These are phyloP conservation scores for Cladophialophora immunda DNA, from an alignment of 2,329 filamentous ascomycete species.

Conservation along the genomic window DNA sequence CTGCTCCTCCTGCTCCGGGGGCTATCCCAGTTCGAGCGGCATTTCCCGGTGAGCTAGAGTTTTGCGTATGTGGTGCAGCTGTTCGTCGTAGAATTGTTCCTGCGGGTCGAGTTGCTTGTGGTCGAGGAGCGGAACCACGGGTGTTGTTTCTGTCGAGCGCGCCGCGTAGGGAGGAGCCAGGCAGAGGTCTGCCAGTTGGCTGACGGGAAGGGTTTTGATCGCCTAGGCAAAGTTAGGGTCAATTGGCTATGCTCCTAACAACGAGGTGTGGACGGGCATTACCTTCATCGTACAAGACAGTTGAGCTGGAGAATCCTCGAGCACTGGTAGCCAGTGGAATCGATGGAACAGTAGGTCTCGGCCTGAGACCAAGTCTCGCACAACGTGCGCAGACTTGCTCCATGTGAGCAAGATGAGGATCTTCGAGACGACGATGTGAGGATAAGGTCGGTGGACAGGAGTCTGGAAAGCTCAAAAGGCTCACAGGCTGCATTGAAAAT, in stretches of 20 bases:
- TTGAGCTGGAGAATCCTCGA: conserved; percentile 26
- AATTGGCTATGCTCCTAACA: background rate
- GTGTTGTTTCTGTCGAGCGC: conserved; percentile 9
- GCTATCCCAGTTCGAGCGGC: background rate
- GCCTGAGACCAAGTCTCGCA: conserved; percentile 27
- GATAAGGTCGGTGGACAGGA: background rate
- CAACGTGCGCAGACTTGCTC: conserved; percentile 30
- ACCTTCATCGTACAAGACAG: conserved; percentile 25
- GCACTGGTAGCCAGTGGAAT: conserved; percentile 1
- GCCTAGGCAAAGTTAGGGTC: background rate
- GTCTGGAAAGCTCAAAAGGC: background rate
- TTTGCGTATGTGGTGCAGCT: conserved; percentile 1
- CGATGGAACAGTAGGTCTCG: background rate
- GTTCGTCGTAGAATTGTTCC: conserved; percentile 6
- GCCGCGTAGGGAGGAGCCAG: background rate
- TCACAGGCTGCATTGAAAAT: conserved; percentile 14
- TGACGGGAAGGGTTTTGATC: conserved; percentile 11
- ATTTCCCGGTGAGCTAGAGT: background rate
- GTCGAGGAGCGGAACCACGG: background rate
- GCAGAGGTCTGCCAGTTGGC: conserved; percentile 1
- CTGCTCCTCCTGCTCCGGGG: conserved; percentile 10
- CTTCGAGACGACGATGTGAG: background rate
- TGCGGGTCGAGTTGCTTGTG: conserved; percentile 1
- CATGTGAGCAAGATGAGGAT: conserved; percentile 13
- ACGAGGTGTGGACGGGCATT: background rate